Evolutionary conservation across 495 filamentous ascomycete species (phyloP).

Genomic region (Penicillium atrosanguineum): DNA sequence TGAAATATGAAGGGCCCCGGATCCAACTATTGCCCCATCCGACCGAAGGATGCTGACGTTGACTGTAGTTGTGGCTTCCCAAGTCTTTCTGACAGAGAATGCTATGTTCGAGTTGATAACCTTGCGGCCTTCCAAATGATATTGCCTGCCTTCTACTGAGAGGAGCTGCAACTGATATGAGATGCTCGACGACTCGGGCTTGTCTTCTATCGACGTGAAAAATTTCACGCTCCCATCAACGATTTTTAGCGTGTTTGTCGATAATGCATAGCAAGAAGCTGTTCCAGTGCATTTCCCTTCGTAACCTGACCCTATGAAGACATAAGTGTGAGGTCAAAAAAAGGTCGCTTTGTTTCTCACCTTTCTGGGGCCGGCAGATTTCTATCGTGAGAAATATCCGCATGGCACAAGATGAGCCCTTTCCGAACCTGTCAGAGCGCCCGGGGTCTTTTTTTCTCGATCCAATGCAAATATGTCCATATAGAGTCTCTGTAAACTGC

Average conservation of each 20-base stretch:
- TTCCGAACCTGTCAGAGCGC: neutral
- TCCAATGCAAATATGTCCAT: neutral
- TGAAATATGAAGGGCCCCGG: slow-evolving; percentile 59
- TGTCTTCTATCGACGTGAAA: neutral
- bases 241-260: neutral
- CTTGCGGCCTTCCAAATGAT: slow-evolving; percentile 62
- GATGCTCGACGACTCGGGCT: neutral
- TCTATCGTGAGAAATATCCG: neutral
- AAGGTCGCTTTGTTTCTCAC: neutral
- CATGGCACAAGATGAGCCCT: neutral
- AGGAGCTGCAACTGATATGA: slow-evolving; percentile 59
- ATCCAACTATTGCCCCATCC: slow-evolving; percentile 48
- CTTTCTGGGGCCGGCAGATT: neutral
- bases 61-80: slow-evolving; percentile 62
- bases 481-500: neutral
- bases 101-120: slow-evolving; percentile 58
- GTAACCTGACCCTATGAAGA: neutral
- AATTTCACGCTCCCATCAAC: neutral
- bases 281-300: neutral
- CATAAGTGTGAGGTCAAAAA: neutral
- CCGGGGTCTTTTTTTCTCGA: neutral
- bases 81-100: slow-evolving; percentile 51
- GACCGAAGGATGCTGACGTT: slow-evolving; percentile 49
- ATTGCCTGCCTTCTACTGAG: slow-evolving; percentile 46
- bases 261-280: neutral